Percentiles rank a stretch among this genome's conserved stretches.
phyloP scores from a whole-genome alignment of 768 basidiomycete genomes.

The Lactifluus subvellereus region DNA sequence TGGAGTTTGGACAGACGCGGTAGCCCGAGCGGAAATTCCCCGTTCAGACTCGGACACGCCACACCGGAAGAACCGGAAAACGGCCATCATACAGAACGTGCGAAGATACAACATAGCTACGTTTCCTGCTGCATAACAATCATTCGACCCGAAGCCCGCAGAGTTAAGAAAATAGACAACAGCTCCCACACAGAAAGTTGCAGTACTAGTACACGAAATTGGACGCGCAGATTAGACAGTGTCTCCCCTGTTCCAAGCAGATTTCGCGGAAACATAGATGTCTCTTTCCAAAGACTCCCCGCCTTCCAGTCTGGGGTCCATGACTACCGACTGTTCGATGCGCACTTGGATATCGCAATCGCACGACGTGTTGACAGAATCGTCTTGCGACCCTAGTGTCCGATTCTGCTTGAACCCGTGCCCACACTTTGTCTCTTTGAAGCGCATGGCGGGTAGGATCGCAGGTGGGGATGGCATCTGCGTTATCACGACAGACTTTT shows the following conservation, averaged over 20 bases:
- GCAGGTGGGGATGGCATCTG: not conserved
- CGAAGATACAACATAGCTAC: not conserved
- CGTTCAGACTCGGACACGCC: not conserved
- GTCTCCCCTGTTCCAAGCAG: not conserved
- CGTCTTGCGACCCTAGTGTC: not conserved
- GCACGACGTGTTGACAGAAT: not conserved
- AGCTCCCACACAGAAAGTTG: not conserved
- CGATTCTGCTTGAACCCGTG: not conserved
- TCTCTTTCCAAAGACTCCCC: not conserved
- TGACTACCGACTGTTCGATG: constrained; percentile 7
- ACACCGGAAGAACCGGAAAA: not conserved
- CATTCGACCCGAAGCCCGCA: not conserved
- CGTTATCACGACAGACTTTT: not conserved
- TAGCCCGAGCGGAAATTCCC: not conserved
- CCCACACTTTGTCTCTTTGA: not conserved
- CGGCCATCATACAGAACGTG: not conserved
- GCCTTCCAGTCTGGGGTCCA: not conserved
- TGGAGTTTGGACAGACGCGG: not conserved
- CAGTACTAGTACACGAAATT: not conserved
- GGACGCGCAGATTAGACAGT: not conserved
- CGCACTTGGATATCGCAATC: constrained; percentile 23
- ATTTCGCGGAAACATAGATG: not conserved
- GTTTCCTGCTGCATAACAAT: not conserved
- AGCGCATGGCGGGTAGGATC: not conserved
- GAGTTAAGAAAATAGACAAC: not conserved